These are phyloP conservation scores for Periconia macrospinosa DNA, from an alignment of 2,329 filamentous ascomycete genomes.

Conservation along the genomic window DNA sequence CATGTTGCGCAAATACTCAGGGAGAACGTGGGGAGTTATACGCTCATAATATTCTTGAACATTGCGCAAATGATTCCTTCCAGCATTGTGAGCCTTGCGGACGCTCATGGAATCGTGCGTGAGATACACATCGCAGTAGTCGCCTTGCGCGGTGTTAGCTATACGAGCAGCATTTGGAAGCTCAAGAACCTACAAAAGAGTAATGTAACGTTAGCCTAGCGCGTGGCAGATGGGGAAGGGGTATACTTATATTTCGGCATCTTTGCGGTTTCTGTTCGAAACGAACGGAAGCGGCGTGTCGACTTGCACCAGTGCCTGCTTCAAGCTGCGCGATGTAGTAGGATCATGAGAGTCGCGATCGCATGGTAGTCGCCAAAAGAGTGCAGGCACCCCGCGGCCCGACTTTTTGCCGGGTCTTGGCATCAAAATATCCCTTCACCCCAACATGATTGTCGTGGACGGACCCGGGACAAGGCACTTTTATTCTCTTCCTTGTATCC, in stretches of 20 bases:
- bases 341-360: too few species aligned
- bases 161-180: background rate
- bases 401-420: background rate
- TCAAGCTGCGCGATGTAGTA: too few species aligned
- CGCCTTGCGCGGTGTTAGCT: constrained; percentile 55
- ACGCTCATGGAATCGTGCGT: constrained; percentile 99
- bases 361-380: too few species aligned
- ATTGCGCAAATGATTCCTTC: constrained; percentile 94
- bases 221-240: constrained; percentile 7
- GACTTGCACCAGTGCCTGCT: too few species aligned
- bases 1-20: too few species aligned
- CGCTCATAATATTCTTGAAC: constrained; percentile 98
- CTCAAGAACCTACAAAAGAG: constrained; percentile 67
- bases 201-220: constrained; percentile 40
- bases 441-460: too few species aligned
- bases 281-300: too few species aligned
- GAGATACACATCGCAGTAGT: constrained; percentile 99
- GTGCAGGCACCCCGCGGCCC: background rate
- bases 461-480: too few species aligned
- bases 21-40: constrained; percentile 47
- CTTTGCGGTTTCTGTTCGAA: too few species aligned
- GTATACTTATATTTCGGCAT: constrained; percentile 83
- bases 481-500: too few species aligned
- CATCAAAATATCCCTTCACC: too few species aligned
- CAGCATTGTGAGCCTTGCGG: constrained; percentile 96